phyloP scores from a whole-genome alignment of 345 rosid genomes.

The Aegle marmelos region DNA sequence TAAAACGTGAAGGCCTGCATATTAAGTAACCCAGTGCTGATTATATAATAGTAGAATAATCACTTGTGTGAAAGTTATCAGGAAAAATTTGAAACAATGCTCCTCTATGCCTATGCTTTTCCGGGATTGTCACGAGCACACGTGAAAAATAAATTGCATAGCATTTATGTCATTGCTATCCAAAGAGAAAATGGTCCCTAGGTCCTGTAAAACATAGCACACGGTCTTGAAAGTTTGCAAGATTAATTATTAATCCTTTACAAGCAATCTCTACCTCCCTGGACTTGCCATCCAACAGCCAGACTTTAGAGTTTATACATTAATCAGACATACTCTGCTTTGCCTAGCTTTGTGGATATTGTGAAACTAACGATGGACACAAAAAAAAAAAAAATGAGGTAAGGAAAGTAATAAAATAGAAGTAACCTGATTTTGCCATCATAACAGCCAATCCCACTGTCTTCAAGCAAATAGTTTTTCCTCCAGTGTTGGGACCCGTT shows the following conservation, averaged over 20 bases:
- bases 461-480: constrained; percentile 90
- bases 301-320: background rate
- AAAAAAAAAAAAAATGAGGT: background rate
- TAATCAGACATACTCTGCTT: background rate
- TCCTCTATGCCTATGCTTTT: background rate
- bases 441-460: constrained; percentile 89
- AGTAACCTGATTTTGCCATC: constrained; percentile 93
- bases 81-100: background rate
- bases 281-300: background rate
- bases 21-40: constrained; percentile 10
- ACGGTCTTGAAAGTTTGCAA: background rate
- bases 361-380: background rate
- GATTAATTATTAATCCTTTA: background rate
- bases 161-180: background rate
- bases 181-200: background rate
- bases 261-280: background rate
- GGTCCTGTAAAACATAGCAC: background rate
- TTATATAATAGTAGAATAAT: background rate
- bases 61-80: background rate
- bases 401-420: background rate
- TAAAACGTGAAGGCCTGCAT: constrained; percentile 81
- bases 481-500: constrained; percentile 98
- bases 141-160: background rate
- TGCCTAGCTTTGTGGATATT: background rate
- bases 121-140: background rate